Base-by-base conservation (phyloP, 106 monocot genomes). In the Dendrobium chrysotoxum region DNA sequence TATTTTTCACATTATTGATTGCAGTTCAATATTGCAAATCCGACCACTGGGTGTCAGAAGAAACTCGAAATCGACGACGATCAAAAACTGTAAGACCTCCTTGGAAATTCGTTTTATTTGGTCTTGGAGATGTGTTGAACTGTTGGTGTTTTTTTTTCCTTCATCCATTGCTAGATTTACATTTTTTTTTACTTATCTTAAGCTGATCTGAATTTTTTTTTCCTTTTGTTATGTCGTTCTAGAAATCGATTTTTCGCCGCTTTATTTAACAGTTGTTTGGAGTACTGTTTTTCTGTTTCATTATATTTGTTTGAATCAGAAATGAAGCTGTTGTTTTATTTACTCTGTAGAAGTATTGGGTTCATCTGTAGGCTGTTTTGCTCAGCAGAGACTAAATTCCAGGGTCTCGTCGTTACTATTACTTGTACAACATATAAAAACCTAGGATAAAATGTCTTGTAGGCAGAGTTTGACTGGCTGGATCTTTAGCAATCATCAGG, bases 41-140 rank as follows among this genome's bases (percentile, higher is more conserved):
- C 91, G 5, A 86, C 88, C n/a, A 86, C 91, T 44, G 91, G 91
- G 15, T 91, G 86, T 83, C 88, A 88, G 86, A 88, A 88, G 80
- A 91, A 91, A 82, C 84, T 91, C 21, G 91, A 91, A 76, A 88
- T 91, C 28, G 91, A 91, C 28, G 86, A 85, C 38, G 86, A 91
- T 71, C 91, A 86, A 82, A 91, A 88, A 41, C 88, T 88, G 91
- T 91, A 53, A 81, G 81, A n/a, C 31, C 75, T 61, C 25, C 64
- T 26, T 7, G 64, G 0, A 7, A 26, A 65, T 25, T 64, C 25
- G 25, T 10, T 65, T 61, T 5, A 65, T 65, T 23, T 65, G 64
- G 7, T 26, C 23, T 6, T 26, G 8, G 25, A 23, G 13, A 50
- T 50, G 13, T 50, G 50, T 13, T 13, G 64, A 65, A 65, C 64